Evolutionary conservation across 148 eudicot genomes (phyloP), one percentile per base, ranked within the genome.

Genomic region (Limonium bicolor): DNA sequence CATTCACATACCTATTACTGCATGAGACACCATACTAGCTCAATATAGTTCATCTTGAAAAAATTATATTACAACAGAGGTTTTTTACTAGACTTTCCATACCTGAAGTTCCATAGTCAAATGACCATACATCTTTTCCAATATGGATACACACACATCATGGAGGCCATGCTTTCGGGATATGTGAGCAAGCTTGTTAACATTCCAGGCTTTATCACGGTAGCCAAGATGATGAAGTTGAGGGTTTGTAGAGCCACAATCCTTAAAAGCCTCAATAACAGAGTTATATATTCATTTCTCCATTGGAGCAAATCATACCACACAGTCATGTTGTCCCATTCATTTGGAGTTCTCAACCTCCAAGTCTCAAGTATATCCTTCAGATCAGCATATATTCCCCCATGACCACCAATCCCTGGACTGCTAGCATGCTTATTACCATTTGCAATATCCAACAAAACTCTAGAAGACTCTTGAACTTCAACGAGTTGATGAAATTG

Each of bases 71-170:
- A n/a, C n/a, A n/a, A n/a, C n/a, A n/a, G n/a, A n/a, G n/a, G n/a
- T n/a, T n/a, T n/a, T n/a, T n/a, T n/a, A n/a, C n/a, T n/a, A n/a
- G n/a, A 42, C 27, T 37, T 15, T 50, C 31, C 41, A 59, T 67
- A 90, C 99, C 99, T 92, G 99, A 37, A 92, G 95, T 70, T 92
- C 99, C 99, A 92, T 92, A 31, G 95, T 92, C 14, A 92, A 69
- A 58, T 81, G 94, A 15, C 95, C 99, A 73, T 92, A 92, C 95
- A 92, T 81, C 65, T 92, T 92, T 27, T 85, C 99, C 55, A 92
- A 72, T 56, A 92, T 76, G 32, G 82, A 59, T 33, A 92, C 94
- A 71, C 99, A 92, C 59, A 81, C 95, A 56, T 92, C 99, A 67
- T 76, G 46, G 13, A 85, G 68, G 35, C 95, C 88, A 56, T 92